A percentile compares a stretch with the other conserved stretches of the same genome.
Conservation (phyloP, 139 green algal species). For the Pleodorina starrii region DNA sequence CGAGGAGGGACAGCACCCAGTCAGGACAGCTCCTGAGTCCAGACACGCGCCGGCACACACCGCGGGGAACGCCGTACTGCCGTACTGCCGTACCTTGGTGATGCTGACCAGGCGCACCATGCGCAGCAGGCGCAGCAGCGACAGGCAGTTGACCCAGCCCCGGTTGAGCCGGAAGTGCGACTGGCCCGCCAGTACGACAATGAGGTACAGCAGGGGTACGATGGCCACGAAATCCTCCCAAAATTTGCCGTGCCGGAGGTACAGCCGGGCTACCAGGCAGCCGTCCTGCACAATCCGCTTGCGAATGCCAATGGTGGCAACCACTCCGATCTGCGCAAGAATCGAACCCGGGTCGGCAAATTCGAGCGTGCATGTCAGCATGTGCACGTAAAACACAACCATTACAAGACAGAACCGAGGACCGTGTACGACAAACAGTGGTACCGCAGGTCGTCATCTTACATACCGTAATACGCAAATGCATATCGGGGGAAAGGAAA, state of each 20-base stretch:
- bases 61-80: too few species aligned
- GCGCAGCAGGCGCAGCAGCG: slow-evolving; percentile 55
- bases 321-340: slow-evolving; percentile 21
- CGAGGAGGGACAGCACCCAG: too few species aligned
- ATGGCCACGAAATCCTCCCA: slow-evolving; percentile 46
- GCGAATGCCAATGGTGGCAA: slow-evolving; percentile 43
- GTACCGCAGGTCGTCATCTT: too few species aligned
- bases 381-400: too few species aligned
- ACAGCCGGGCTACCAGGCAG: slow-evolving; percentile 32
- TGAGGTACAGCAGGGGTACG: slow-evolving; percentile 54
- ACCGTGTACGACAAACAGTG: too few species aligned
- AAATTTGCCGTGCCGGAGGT: slow-evolving; percentile 22
- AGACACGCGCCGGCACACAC: too few species aligned
- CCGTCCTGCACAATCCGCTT: slow-evolving; percentile 50
- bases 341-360: too few species aligned
- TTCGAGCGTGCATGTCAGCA: too few species aligned
- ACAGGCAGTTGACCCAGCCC: slow-evolving; percentile 53
- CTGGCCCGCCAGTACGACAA: slow-evolving; percentile 23
- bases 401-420: too few species aligned
- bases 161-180: slow-evolving; percentile 9
- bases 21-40: too few species aligned
- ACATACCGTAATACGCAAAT: too few species aligned
- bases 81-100: slow-evolving; percentile 16
- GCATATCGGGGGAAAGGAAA: too few species aligned
- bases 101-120: slow-evolving; percentile 55